Conservation (phyloP, 768 basidiomycete genomes). For the Daedaleopsis sinensis region DNA sequence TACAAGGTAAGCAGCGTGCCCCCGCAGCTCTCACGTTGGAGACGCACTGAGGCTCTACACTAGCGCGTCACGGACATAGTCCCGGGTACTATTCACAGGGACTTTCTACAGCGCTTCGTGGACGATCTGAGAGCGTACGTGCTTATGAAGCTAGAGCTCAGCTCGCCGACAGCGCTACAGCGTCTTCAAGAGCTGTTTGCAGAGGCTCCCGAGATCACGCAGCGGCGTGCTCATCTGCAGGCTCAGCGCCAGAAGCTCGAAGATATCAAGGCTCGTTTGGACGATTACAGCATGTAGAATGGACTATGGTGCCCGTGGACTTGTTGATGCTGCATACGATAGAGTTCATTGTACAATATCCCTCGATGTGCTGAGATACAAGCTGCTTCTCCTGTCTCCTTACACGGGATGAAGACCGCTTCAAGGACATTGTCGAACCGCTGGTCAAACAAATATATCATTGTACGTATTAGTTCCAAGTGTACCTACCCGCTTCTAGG, state of each 20-base stretch:
- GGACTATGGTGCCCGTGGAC: no score
- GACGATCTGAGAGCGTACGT: constrained; percentile 40
- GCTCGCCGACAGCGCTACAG: constrained; percentile 14
- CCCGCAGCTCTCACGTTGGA: constrained; percentile 37
- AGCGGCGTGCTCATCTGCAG: constrained; percentile 35
- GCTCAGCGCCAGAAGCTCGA: constrained; percentile 30
- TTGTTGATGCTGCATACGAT: no score
- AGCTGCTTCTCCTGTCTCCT: no score
- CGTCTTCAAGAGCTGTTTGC: constrained; percentile 35
- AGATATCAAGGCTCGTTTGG: constrained; percentile 39
- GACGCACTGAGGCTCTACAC: not conserved
- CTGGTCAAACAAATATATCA: no score
- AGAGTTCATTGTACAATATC: no score
- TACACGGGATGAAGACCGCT: no score
- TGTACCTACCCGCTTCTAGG: no score
- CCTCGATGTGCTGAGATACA: no score
- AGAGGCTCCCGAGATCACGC: constrained; percentile 43
- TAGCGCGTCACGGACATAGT: constrained; percentile 61
- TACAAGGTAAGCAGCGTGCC: constrained; percentile 42
- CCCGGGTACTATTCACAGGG: constrained; percentile 51
- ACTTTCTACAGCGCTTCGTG: constrained; percentile 44
- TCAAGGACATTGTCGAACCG: no score
- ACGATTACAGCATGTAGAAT: constrained; percentile 13
- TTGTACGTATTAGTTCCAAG: no score
- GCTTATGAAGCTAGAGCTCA: constrained; percentile 36